Conservation (phyloP, 257 asterid species). For the Paulownia fortunei region DNA sequence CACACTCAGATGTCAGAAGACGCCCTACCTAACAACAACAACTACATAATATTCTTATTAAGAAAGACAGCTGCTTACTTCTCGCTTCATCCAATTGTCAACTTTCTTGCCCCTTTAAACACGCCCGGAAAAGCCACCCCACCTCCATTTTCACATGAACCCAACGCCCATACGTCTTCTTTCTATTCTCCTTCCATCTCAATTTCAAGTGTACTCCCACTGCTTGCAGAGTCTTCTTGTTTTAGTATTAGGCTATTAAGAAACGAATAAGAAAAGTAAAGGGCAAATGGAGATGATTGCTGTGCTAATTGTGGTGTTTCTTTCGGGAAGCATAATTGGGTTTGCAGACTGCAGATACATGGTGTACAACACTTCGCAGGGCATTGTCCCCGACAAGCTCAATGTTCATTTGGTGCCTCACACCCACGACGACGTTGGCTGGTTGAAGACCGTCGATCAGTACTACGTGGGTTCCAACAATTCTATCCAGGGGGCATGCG, state of each 20-base stretch:
- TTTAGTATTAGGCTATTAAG: not conserved
- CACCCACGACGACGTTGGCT: conserved; percentile 48
- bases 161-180: too few species aligned
- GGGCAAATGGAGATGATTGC: not conserved
- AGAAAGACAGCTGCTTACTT: not conserved
- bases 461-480: conserved; percentile 48
- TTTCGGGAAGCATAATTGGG: conserved; percentile 14
- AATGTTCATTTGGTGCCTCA: conserved; percentile 50
- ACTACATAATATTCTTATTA: too few species aligned
- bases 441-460: conserved; percentile 49
- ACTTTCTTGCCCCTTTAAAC: conserved; percentile 15
- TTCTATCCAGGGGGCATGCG: conserved; percentile 45
- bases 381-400: conserved; percentile 38
- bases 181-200: not conserved
- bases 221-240: not conserved
- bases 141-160: not conserved
- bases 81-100: not conserved
- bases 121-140: not conserved
- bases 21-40: too few species aligned
- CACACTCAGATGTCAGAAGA: too few species aligned
- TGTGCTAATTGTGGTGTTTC: not conserved
- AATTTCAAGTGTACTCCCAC: not conserved
- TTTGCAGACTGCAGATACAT: conserved; percentile 39
- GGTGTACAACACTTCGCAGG: conserved; percentile 48
- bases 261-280: conserved; percentile 20